Conservation (phyloP, 352 stramenopile species). For the Pythium insidiosum region DNA sequence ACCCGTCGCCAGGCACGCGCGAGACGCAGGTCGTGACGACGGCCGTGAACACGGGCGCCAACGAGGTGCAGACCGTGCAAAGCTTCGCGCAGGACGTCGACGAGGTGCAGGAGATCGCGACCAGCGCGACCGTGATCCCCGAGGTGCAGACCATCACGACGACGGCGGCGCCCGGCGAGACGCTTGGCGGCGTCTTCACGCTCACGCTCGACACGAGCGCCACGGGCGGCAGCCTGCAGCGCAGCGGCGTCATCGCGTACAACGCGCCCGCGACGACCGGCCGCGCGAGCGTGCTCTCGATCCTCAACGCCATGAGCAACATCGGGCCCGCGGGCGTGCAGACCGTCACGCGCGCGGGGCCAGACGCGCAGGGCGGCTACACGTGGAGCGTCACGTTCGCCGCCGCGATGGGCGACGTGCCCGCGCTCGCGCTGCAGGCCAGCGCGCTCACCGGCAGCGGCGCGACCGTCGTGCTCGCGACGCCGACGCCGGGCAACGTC, state of each 20-base stretch:
- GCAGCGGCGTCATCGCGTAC: slow-evolving; percentile 89
- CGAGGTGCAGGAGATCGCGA: slow-evolving; percentile 86
- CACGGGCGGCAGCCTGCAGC: slow-evolving; percentile 81
- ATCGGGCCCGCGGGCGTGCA: slow-evolving; percentile 47
- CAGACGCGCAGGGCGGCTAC: slow-evolving; percentile 83
- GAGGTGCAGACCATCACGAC: slow-evolving; percentile 88
- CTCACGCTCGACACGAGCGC: slow-evolving; percentile 86
- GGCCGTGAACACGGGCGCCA: slow-evolving; percentile 78
- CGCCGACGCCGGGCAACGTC: slow-evolving; percentile 44
- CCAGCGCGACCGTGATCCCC: slow-evolving; percentile 36
- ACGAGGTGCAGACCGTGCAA: slow-evolving; percentile 92
- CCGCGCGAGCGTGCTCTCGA: slow-evolving; percentile 48
- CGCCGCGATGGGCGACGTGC: slow-evolving; percentile 50
- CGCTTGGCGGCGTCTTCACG: slow-evolving; percentile 85
- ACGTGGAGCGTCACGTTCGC: slow-evolving; percentile 90
- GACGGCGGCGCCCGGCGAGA: slow-evolving; percentile 70
- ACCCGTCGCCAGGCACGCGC: slow-evolving; percentile 81
- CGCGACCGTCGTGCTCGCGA: slow-evolving; percentile 63
- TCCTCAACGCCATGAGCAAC: slow-evolving; percentile 78
- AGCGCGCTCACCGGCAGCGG: slow-evolving; percentile 64
- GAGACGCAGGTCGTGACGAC: slow-evolving; percentile 87
- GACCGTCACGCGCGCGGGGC: slow-evolving; percentile 41
- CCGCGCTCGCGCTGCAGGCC: slow-evolving; percentile 46
- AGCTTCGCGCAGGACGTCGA: slow-evolving; percentile 79
- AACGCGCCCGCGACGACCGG: slow-evolving; percentile 46